These are phyloP conservation scores for Rutidosis leptorrhynchoides DNA, from an alignment of 129 eudicot species.

Conservation along the genomic window DNA sequence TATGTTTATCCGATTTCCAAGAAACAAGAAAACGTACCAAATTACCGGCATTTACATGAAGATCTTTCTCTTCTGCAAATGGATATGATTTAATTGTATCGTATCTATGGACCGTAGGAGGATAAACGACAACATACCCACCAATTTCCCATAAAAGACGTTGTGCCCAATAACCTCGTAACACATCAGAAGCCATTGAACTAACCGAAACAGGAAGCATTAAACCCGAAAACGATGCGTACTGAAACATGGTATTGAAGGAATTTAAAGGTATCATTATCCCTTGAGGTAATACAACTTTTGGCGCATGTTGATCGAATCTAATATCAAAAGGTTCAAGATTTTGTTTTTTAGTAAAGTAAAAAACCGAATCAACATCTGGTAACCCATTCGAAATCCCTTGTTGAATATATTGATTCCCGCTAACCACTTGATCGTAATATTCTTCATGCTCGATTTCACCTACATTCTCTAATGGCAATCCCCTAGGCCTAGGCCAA, in stretches of 20 bases:
- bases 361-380: conserved; percentile 92
- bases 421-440: conserved; percentile 71
- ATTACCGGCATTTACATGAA: conserved; percentile 85
- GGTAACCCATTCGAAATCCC: conserved; percentile 94
- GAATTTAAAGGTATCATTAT: conserved; percentile 87
- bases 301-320: conserved; percentile 76
- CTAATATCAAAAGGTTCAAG: conserved; percentile 74
- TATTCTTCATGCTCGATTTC: conserved; percentile 75
- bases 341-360: conserved; percentile 69
- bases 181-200: conserved; percentile 91
- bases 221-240: conserved; percentile 83
- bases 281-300: conserved; percentile 92
- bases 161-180: conserved; percentile 92
- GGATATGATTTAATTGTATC: conserved; percentile 77
- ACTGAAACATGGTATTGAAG: conserved; percentile 78
- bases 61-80: conserved; percentile 91
- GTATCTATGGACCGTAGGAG: conserved; percentile 72
- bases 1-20: conserved; percentile 70
- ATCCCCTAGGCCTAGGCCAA: conserved; percentile 96
- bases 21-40: conserved; percentile 59
- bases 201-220: conserved; percentile 93
- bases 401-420: conserved; percentile 84
- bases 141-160: conserved; percentile 94
- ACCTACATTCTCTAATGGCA: conserved; percentile 92
- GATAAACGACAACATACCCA: conserved; percentile 88